Evolutionary conservation across 1,284 basidiomycete species (phyloP).

Genomic region (Fomitopsis schrenkii): DNA sequence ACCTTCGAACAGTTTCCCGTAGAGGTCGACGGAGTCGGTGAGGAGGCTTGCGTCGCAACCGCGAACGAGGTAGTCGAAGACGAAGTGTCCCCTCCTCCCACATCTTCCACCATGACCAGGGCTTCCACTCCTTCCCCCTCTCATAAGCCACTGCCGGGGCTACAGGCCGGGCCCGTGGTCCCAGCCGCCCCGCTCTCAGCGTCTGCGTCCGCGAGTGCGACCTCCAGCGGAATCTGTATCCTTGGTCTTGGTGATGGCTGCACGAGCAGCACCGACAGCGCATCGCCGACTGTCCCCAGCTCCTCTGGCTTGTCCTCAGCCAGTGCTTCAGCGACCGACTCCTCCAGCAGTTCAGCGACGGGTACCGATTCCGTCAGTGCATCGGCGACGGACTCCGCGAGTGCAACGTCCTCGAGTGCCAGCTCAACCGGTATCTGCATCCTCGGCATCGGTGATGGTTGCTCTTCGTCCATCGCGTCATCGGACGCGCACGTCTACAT

Average conservation of each 20-base stretch:
- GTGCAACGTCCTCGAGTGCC: neutral
- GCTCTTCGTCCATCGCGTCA: neutral
- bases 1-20: no score
- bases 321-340: neutral
- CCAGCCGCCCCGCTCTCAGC: neutral
- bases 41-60: no score
- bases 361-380: neutral
- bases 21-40: no score
- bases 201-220: neutral
- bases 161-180: no score
- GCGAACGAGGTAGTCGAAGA: no score
- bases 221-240: neutral
- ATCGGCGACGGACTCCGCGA: neutral
- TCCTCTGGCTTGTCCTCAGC: no score
- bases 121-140: no score
- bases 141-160: no score
- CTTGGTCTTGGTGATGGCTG: neutral
- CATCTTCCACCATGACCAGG: no score
- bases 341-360: neutral
- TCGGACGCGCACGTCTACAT: no score
- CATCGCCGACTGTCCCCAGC: neutral
- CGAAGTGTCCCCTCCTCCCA: no score
- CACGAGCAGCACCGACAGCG: neutral
- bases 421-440: neutral
- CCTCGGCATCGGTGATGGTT: neutral